Evolutionary conservation across 352 stramenopile species (phyloP).

Genomic region (Phytophthora podocarpi): DNA sequence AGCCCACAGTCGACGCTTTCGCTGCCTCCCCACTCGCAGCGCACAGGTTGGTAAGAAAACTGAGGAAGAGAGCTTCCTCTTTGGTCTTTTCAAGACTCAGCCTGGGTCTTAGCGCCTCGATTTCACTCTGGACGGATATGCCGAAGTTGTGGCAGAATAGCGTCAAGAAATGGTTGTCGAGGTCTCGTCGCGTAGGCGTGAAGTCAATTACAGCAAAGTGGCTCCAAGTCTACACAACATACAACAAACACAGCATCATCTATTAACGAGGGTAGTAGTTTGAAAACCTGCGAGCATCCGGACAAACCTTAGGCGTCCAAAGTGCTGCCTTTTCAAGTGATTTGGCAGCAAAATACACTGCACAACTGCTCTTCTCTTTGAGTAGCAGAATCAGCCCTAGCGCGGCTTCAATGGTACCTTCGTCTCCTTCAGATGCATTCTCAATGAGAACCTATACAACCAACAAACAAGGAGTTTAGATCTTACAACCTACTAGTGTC

Average conservation of each 20-base stretch:
- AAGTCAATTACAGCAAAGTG: constrained; percentile 55
- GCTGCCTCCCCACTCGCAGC: constrained; percentile 20
- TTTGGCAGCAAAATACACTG: constrained; percentile 48
- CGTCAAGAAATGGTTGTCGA: constrained; percentile 45
- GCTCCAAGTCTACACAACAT: constrained; percentile 48
- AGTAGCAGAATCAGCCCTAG: constrained; percentile 47
- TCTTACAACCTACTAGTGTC: not conserved
- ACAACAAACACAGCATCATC: too few relatives aligned
- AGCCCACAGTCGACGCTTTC: constrained; percentile 5
- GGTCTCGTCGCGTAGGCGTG: constrained; percentile 37
- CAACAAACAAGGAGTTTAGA: not conserved
- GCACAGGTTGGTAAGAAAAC: constrained; percentile 24
- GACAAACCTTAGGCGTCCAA: constrained; percentile 57
- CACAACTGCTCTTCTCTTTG: constrained; percentile 45
- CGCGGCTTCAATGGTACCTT: constrained; percentile 37
- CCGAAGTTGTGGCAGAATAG: constrained; percentile 27
- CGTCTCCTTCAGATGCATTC: constrained; percentile 52
- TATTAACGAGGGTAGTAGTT: too few relatives aligned
- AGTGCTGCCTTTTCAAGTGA: constrained; percentile 34
- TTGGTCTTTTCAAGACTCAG: constrained; percentile 22
- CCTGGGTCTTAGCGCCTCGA: constrained; percentile 17
- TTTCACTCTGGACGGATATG: constrained; percentile 11
- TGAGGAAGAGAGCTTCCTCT: constrained; percentile 22
- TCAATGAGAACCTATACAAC: constrained; percentile 50
- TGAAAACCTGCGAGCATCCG: not conserved